Conservation (phyloP, 805 yeast species). For the Teunomyces tritomae region DNA sequence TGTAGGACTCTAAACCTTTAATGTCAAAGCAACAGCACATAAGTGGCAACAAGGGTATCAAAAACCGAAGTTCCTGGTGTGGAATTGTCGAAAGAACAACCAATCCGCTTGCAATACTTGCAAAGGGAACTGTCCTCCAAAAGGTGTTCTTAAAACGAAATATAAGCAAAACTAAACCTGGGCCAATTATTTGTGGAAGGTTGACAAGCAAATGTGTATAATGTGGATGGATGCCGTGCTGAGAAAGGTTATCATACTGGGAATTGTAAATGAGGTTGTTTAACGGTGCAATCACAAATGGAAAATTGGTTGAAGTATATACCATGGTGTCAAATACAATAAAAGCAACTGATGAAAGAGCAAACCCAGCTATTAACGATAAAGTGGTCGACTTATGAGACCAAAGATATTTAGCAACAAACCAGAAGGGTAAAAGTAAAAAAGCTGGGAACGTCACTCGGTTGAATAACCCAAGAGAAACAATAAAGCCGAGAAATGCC, state of each 20-base stretch:
- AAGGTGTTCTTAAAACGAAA: slow-evolving; percentile 34
- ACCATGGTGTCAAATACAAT: slow-evolving; percentile 55
- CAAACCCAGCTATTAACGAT: slow-evolving; percentile 26
- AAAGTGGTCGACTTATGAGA: slow-evolving; percentile 34
- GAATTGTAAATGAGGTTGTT: slow-evolving; percentile 77
- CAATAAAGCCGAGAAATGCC: slow-evolving; percentile 43
- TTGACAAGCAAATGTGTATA: slow-evolving; percentile 74
- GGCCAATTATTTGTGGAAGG: slow-evolving; percentile 81
- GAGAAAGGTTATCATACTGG: slow-evolving; percentile 52
- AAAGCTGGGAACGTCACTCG: slow-evolving; percentile 81
- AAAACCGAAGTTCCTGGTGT: slow-evolving; percentile 92
- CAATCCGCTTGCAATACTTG: slow-evolving; percentile 63
- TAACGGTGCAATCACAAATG: slow-evolving; percentile 61
- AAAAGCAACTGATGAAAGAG: slow-evolving; percentile 31
- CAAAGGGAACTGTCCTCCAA: slow-evolving; percentile 52
- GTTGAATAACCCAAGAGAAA: slow-evolving; percentile 75
- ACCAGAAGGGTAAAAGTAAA: slow-evolving; percentile 59
- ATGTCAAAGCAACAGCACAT: slow-evolving; percentile 56
- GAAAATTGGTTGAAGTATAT: slow-evolving; percentile 1
- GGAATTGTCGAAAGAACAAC: slow-evolving; percentile 66
- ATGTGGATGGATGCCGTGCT: slow-evolving; percentile 82
- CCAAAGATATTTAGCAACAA: slow-evolving; percentile 42
- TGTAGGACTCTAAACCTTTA: slow-evolving; percentile 17
- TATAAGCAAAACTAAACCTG: slow-evolving; percentile 52
- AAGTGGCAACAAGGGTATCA: slow-evolving; percentile 76